A percentile compares a stretch with the other conserved stretches of the same genome.
Conservation (phyloP, 2,329 filamentous ascomycete genomes). For the Ophiostoma australiae region DNA sequence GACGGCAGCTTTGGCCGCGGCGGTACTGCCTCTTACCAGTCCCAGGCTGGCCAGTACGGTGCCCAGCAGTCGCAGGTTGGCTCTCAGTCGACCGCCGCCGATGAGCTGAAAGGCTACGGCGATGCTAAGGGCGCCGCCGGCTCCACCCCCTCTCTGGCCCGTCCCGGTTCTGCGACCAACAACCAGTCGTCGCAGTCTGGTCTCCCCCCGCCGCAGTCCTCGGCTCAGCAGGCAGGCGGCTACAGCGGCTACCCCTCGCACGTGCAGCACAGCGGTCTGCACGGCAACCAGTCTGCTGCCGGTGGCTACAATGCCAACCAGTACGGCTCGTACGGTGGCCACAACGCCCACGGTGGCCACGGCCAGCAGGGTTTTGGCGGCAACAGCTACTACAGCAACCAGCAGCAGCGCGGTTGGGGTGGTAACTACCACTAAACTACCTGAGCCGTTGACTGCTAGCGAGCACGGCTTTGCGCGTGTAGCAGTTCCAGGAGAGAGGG, state of each 20-base stretch:
- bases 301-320: constrained; percentile 50
- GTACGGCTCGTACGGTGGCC: constrained; percentile 50
- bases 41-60: constrained; percentile 52
- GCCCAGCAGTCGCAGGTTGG: constrained; percentile 45
- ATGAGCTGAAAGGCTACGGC: constrained; percentile 57
- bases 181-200: constrained; percentile 48
- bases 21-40: constrained; percentile 48
- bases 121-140: constrained; percentile 51
- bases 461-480: not conserved
- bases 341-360: constrained; percentile 45
- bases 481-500: not conserved
- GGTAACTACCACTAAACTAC: constrained; percentile 48
- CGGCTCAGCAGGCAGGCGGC: constrained; percentile 48
- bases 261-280: constrained; percentile 49
- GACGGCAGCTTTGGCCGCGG: constrained; percentile 50
- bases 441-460: not conserved
- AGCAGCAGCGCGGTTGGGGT: constrained; percentile 54
- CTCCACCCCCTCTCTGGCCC: constrained; percentile 54
- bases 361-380: constrained; percentile 46
- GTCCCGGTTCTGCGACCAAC: constrained; percentile 56
- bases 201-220: constrained; percentile 51
- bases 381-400: constrained; percentile 46
- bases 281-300: constrained; percentile 44
- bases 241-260: constrained; percentile 55
- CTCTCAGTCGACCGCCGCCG: constrained; percentile 40